These are phyloP conservation scores for Sporothrix protearum DNA, from an alignment of 2,329 filamentous ascomycete genomes.

Conservation along the genomic window DNA sequence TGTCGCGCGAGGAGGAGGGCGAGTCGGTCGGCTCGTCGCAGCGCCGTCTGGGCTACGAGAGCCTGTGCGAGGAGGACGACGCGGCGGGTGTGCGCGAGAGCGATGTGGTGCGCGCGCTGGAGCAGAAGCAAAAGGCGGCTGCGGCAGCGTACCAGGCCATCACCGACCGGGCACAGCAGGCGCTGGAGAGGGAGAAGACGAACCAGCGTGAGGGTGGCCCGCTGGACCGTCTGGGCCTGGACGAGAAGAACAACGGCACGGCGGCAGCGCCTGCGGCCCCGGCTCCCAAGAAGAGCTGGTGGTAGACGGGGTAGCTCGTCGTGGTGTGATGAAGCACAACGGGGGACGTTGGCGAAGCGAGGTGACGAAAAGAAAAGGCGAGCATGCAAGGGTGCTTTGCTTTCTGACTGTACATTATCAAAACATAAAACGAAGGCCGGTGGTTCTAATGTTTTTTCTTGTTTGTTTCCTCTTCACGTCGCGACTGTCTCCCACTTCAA, in stretches of 20 bases:
- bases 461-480: background rate
- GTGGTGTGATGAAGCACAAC: background rate
- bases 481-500: background rate
- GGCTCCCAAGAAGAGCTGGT: constrained; percentile 46
- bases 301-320: constrained; percentile 25
- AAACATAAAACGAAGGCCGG: constrained; percentile 1
- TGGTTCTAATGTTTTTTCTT: background rate
- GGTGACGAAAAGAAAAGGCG: background rate
- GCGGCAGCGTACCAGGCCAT: constrained; percentile 34
- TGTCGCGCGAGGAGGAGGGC: constrained; percentile 39
- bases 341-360: background rate
- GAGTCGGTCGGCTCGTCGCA: constrained; percentile 29
- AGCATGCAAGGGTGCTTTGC: background rate
- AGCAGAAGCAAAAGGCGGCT: constrained; percentile 30
- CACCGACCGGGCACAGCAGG: constrained; percentile 40
- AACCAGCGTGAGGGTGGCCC: constrained; percentile 50
- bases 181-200: constrained; percentile 49
- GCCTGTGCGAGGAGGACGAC: constrained; percentile 37
- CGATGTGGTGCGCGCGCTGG: constrained; percentile 35
- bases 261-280: constrained; percentile 11
- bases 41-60: constrained; percentile 35
- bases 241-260: constrained; percentile 29
- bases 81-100: constrained; percentile 32
- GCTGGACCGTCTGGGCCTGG: constrained; percentile 49
- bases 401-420: constrained; percentile 5